These are phyloP conservation scores for Thalassiosira delicatula DNA, from an alignment of 352 stramenopile genomes.

Conservation along the genomic window DNA sequence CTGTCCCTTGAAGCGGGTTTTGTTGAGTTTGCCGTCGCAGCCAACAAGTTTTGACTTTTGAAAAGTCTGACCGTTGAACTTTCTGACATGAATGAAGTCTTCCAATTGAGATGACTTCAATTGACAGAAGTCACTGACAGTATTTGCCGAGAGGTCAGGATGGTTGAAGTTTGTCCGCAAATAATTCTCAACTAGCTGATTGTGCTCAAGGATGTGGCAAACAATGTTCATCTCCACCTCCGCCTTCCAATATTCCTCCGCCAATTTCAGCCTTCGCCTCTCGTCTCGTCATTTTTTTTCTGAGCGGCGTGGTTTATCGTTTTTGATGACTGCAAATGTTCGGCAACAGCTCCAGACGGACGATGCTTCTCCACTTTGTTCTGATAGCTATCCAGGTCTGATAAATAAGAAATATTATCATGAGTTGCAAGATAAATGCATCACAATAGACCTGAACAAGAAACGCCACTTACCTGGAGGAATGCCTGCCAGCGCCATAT, in stretches of 20 bases:
- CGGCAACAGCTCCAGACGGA: background rate
- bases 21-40: conserved; percentile 11
- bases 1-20: background rate
- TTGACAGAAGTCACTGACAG: too few relatives aligned
- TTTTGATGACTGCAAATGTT: conserved; percentile 17
- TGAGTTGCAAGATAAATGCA: too few relatives aligned
- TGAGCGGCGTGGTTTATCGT: conserved; percentile 12
- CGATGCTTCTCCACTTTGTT: background rate
- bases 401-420: too few relatives aligned
- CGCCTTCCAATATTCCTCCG: background rate
- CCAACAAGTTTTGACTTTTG: conserved; percentile 19
- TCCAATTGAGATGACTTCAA: background rate
- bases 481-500: too few relatives aligned
- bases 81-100: conserved; percentile 1
- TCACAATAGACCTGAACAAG: too few relatives aligned
- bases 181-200: background rate
- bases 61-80: conserved; percentile 22
- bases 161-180: conserved; percentile 18
- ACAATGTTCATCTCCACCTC: background rate
- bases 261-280: background rate
- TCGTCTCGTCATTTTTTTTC: background rate
- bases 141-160: too few relatives aligned
- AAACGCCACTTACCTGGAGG: too few relatives aligned
- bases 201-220: background rate
- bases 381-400: too few relatives aligned